Conservation (phyloP, 352 stramenopile species). For the Pythium phragmitis region DNA sequence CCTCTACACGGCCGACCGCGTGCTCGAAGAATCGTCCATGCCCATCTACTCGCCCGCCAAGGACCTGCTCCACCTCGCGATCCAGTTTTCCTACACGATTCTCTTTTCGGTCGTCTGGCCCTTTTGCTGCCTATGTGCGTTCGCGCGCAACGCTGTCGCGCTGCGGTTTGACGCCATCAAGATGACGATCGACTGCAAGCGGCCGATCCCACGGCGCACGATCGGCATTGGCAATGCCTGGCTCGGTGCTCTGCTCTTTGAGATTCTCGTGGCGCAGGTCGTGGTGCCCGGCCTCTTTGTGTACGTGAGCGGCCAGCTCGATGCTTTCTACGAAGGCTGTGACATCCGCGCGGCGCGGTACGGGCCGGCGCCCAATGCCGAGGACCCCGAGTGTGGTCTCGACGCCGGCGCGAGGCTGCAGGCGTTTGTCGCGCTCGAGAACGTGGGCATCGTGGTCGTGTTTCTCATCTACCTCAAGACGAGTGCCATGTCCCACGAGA, state of each 20-base stretch:
- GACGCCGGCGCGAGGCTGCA: constrained; percentile 28
- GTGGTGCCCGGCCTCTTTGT: constrained; percentile 57
- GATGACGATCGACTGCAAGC: constrained; percentile 70
- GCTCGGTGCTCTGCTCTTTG: constrained; percentile 53
- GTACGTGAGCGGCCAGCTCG: constrained; percentile 63
- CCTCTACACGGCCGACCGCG: constrained; percentile 48
- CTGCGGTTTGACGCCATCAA: constrained; percentile 61
- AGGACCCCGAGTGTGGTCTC: constrained; percentile 13
- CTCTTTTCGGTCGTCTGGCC: constrained; percentile 71
- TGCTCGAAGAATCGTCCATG: constrained; percentile 66
- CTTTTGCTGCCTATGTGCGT: constrained; percentile 58
- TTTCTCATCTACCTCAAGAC: constrained; percentile 58
- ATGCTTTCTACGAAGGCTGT: constrained; percentile 47
- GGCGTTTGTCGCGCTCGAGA: constrained; percentile 49
- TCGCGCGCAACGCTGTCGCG: constrained; percentile 47
- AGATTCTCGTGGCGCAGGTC: constrained; percentile 47
- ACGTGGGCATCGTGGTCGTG: constrained; percentile 45
- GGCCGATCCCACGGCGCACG: constrained; percentile 42
- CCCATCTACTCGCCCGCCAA: constrained; percentile 50
- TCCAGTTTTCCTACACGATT: constrained; percentile 70
- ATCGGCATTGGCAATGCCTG: constrained; percentile 53
- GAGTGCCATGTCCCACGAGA: constrained; percentile 51
- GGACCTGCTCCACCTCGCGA: constrained; percentile 57
- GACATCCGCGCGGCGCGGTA: constrained; percentile 39
- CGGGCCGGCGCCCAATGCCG: constrained; percentile 30